phyloP scores from a whole-genome alignment of 2,329 filamentous ascomycete species.

The Albophoma yamanashiensis region DNA sequence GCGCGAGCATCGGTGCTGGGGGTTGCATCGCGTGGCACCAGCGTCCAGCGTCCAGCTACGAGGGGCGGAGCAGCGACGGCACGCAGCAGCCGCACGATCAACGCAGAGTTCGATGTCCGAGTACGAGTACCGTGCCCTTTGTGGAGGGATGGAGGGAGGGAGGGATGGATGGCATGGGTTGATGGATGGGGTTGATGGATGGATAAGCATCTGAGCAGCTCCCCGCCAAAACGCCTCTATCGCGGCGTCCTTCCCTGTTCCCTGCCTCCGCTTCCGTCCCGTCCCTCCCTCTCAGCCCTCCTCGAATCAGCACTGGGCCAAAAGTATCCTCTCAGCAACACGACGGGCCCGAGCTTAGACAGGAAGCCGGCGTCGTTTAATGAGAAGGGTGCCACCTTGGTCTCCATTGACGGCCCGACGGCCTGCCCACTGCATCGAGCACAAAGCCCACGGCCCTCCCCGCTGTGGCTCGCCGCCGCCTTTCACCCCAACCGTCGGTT shows the following conservation, averaged over 20 bases:
- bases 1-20: not conserved
- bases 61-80: not conserved
- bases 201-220: not conserved
- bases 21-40: not conserved
- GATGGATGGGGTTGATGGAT: no score
- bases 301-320: not conserved
- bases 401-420: not conserved
- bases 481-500: not conserved
- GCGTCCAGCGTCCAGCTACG: not conserved
- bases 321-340: not conserved
- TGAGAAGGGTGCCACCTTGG: not conserved
- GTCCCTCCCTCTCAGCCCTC: not conserved
- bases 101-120: not conserved
- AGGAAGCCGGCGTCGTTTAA: not conserved
- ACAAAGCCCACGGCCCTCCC: not conserved
- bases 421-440: not conserved
- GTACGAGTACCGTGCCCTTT: not conserved
- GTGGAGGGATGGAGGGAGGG: no score
- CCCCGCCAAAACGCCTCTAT: not conserved
- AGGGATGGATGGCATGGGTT: no score
- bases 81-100: not conserved
- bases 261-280: not conserved
- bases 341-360: not conserved
- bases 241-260: not conserved
- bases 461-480: not conserved